phyloP scores from a whole-genome alignment of 768 basidiomycete species.

The Amanita pseudoporphyria region DNA sequence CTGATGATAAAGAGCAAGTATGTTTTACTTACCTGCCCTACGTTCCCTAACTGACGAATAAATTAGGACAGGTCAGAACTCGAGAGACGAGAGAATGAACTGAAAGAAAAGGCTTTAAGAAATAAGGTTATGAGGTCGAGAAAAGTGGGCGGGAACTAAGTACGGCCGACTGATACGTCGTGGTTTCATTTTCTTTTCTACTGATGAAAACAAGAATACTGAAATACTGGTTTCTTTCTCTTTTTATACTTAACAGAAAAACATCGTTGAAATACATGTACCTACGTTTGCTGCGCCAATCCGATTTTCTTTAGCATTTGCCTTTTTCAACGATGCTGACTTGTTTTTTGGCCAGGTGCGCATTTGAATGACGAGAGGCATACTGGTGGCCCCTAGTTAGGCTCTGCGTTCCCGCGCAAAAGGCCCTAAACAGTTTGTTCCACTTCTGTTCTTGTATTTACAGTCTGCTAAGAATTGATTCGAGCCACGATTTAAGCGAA shows the following conservation, averaged over 20 bases:
- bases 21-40: conserved; percentile 2
- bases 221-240: not conserved
- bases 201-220: conserved; percentile 2
- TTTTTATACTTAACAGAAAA: conserved; percentile 2
- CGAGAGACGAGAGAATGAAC: conserved; percentile 62
- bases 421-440: too few relatives aligned
- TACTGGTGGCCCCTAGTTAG: too few relatives aligned
- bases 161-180: not conserved
- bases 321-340: not conserved
- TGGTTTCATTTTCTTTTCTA: conserved; percentile 2
- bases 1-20: conserved; percentile 19
- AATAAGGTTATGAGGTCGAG: conserved; percentile 74
- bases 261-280: conserved; percentile 1
- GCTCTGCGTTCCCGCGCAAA: too few relatives aligned
- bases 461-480: too few relatives aligned
- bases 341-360: not conserved
- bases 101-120: conserved; percentile 73
- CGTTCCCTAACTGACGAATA: conserved; percentile 12
- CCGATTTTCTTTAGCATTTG: not conserved
- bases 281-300: not conserved
- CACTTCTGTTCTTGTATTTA: too few relatives aligned
- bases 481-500: too few relatives aligned
- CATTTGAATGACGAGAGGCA: not conserved
- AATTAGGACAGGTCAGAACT: conserved; percentile 33
- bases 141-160: conserved; percentile 26